A percentile compares a stretch with the other conserved stretches of the same genome.
Conservation (phyloP, 805 yeast species). For the Lachancea quebecensis region DNA sequence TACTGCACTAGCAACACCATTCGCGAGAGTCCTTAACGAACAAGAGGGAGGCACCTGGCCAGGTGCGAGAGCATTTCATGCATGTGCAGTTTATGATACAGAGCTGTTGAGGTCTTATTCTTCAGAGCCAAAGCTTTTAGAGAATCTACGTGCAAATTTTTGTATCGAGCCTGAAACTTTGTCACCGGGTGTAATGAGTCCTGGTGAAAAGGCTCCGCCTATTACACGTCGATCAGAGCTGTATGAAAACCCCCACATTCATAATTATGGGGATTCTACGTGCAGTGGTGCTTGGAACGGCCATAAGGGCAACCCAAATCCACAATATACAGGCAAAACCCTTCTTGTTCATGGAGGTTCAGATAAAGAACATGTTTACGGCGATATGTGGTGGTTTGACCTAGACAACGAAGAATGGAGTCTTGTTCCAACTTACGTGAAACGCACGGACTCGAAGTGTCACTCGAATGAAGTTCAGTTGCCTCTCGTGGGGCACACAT, state of each 20-base stretch:
- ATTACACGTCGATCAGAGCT: neutral
- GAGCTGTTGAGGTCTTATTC: slow-evolving; percentile 9
- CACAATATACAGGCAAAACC: slow-evolving; percentile 9
- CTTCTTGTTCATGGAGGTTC: slow-evolving; percentile 37
- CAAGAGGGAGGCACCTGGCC: slow-evolving; percentile 24
- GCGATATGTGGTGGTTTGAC: slow-evolving; percentile 48
- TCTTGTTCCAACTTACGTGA: slow-evolving; percentile 9
- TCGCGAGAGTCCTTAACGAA: slow-evolving; percentile 15
- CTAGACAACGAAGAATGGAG: slow-evolving; percentile 40
- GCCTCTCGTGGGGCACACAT: slow-evolving; percentile 26
- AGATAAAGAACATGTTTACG: slow-evolving; percentile 30
- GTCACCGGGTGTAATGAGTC: neutral
- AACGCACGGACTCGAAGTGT: slow-evolving; percentile 8
- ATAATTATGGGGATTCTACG: neutral
- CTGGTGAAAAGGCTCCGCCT: neutral
- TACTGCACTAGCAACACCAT: slow-evolving; percentile 30
- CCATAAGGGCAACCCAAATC: neutral
- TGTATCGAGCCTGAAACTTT: slow-evolving; percentile 14
- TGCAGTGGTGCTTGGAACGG: neutral
- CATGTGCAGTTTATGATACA: slow-evolving; percentile 22
- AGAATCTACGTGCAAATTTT: slow-evolving; percentile 19
- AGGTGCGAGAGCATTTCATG: slow-evolving; percentile 33
- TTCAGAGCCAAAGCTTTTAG: slow-evolving; percentile 11
- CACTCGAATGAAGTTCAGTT: slow-evolving; percentile 14
- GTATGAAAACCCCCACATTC: neutral